Conservation (phyloP, 2,329 filamentous ascomycete species). For the Colletotrichum falcatum region DNA sequence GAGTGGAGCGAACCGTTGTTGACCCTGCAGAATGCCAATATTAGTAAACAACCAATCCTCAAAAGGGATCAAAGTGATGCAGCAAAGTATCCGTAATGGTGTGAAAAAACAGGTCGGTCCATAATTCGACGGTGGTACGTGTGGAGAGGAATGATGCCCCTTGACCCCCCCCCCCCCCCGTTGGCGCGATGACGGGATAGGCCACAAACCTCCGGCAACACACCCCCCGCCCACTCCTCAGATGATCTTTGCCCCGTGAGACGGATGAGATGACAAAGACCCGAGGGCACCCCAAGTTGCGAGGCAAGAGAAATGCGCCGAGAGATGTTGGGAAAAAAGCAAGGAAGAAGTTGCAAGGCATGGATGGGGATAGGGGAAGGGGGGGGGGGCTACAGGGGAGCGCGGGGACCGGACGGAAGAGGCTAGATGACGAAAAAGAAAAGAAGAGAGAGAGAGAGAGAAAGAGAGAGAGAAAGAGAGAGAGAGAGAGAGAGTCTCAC, state of each 20-base stretch:
- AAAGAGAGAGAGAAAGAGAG: not conserved
- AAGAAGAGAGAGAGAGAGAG: not conserved
- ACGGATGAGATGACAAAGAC: not conserved
- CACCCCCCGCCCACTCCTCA: not conserved
- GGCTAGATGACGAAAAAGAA: not conserved
- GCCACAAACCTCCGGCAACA: constrained; percentile 22
- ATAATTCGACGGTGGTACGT: constrained; percentile 11
- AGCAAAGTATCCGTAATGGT: constrained; percentile 6
- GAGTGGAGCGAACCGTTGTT: constrained; percentile 84
- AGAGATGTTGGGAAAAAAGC: not conserved
- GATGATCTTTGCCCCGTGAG: constrained; percentile 14
- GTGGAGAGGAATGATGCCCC: constrained; percentile 27
- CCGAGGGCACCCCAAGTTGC: not conserved
- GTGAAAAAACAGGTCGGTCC: constrained; percentile 23
- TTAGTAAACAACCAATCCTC: constrained; percentile 31
- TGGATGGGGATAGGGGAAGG: too few species aligned
- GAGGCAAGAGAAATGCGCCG: not conserved
- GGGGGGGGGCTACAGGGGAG: not conserved
- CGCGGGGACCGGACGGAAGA: not conserved
- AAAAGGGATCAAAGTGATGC: constrained; percentile 14
- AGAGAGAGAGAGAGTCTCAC: constrained; percentile 38
- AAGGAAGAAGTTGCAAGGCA: not conserved
- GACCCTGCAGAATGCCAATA: constrained; percentile 58
- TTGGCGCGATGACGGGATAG: constrained; percentile 29
- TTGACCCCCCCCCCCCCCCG: too few species aligned